Conservation (phyloP, 2,329 filamentous ascomycete species). For the Diaporthe vaccinii region DNA sequence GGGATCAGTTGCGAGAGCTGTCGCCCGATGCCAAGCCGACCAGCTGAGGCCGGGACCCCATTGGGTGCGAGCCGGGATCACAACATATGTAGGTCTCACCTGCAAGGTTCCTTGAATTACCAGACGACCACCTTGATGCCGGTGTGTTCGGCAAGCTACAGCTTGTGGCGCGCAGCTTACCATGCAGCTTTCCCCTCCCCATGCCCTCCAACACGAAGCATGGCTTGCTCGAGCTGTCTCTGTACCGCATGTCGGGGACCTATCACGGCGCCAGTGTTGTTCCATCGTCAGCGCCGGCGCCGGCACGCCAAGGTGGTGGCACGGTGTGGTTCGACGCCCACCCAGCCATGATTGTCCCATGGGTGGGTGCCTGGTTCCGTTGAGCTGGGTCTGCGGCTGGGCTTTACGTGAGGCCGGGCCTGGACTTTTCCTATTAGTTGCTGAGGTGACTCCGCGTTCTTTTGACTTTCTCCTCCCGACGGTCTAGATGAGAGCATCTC, state of each 20-base stretch:
- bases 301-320: slow-evolving; percentile 4
- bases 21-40: slow-evolving; percentile 22
- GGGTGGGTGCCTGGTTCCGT: slow-evolving; percentile 32
- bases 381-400: slow-evolving; percentile 30
- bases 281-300: slow-evolving; percentile 30
- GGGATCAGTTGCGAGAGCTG: slow-evolving; percentile 18
- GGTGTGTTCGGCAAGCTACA: slow-evolving; percentile 31
- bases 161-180: slow-evolving; percentile 33
- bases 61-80: slow-evolving; percentile 27
- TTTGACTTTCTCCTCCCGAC: neutral
- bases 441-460: slow-evolving; percentile 13
- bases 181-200: slow-evolving; percentile 23
- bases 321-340: slow-evolving; percentile 9
- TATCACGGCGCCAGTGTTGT: slow-evolving; percentile 20
- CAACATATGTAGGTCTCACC: slow-evolving; percentile 26
- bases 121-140: slow-evolving; percentile 13
- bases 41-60: slow-evolving; percentile 1
- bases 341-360: neutral
- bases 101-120: slow-evolving; percentile 32
- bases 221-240: slow-evolving; percentile 15
- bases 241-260: slow-evolving; percentile 1
- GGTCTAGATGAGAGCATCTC: neutral
- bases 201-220: slow-evolving; percentile 26
- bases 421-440: neutral
- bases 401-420: neutral